Evolutionary conservation across 1,139 yeast species (phyloP).

Genomic region (Debaryomyces udenii): DNA sequence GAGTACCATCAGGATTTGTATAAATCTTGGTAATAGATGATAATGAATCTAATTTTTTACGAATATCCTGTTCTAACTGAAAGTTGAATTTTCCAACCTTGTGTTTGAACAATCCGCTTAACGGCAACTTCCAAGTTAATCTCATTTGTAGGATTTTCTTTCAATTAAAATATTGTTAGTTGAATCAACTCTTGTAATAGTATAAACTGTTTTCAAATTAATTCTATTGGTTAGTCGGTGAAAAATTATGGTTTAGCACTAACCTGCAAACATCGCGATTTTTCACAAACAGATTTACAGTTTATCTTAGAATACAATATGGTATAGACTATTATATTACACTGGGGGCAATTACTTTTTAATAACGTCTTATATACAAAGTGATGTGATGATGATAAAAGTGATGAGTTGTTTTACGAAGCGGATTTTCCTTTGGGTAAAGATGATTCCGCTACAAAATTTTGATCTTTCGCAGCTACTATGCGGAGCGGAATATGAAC

Average conservation of each 20-base stretch:
- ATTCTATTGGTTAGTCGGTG: conserved; percentile 17
- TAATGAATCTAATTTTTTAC: conserved; percentile 48
- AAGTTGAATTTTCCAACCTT: conserved; percentile 44
- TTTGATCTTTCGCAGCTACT: too few relatives aligned
- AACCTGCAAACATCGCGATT: conserved; percentile 12
- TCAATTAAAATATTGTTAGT: conserved; percentile 7
- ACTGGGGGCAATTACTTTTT: too few relatives aligned
- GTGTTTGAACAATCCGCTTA: conserved; percentile 42
- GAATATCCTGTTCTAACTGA: conserved; percentile 46
- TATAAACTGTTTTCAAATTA: conserved; percentile 13
- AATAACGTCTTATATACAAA: too few relatives aligned
- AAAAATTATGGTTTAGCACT: conserved; percentile 9
- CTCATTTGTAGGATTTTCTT: conserved; percentile 31
- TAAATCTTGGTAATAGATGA: conserved; percentile 63
- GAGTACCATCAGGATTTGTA: conserved; percentile 77
- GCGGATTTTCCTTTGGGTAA: too few relatives aligned
- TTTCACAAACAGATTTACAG: conserved; percentile 9
- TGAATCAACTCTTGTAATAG: conserved; percentile 8
- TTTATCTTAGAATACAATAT: conserved; percentile 3
- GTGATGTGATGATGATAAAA: too few relatives aligned
- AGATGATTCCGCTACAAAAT: too few relatives aligned
- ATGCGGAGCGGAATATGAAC: too few relatives aligned
- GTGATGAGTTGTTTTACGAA: too few relatives aligned
- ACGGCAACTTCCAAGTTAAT: conserved; percentile 48
- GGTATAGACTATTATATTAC: too few relatives aligned